Percentiles rank a stretch among this genome's conserved stretches.
These are phyloP conservation scores for Calonectria pseudoreteaudii DNA, from an alignment of 2,329 filamentous ascomycete species.

Conservation along the genomic window DNA sequence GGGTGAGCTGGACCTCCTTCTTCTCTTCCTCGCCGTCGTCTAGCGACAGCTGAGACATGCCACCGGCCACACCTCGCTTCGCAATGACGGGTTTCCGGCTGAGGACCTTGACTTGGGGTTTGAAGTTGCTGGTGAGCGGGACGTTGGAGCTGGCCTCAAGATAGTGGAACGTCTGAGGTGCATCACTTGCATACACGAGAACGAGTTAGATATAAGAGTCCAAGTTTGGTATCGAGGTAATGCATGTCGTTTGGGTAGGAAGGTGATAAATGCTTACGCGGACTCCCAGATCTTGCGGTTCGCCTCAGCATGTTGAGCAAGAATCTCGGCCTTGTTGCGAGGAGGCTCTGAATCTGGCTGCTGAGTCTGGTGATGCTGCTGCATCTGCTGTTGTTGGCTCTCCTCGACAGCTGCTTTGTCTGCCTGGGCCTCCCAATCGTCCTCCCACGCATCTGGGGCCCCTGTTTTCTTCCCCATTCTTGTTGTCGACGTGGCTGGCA, in stretches of 20 bases:
- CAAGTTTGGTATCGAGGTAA: neutral
- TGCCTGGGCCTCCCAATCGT: slow-evolving; percentile 87
- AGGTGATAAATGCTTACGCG: slow-evolving; percentile 68
- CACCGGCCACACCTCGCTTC: slow-evolving; percentile 66
- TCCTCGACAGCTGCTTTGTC: slow-evolving; percentile 64
- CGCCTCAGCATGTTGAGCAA: slow-evolving; percentile 83
- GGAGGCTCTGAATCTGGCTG: slow-evolving; percentile 51
- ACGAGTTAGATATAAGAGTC: slow-evolving; percentile 18
- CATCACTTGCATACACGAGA: slow-evolving; percentile 67
- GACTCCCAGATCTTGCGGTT: slow-evolving; percentile 91
- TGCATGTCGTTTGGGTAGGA: neutral
- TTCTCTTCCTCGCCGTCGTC: slow-evolving; percentile 69
- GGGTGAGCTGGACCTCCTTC: slow-evolving; percentile 72
- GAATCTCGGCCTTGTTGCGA: slow-evolving; percentile 79
- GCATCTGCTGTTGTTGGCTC: slow-evolving; percentile 35
- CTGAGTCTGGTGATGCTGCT: slow-evolving; percentile 28
- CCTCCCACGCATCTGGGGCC: slow-evolving; percentile 85
- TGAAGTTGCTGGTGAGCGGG: slow-evolving; percentile 76
- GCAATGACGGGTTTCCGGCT: slow-evolving; percentile 81
- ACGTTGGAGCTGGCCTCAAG: slow-evolving; percentile 73
- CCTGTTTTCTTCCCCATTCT: slow-evolving; percentile 59
- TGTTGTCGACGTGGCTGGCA: slow-evolving; percentile 36
- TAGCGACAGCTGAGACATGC: slow-evolving; percentile 58
- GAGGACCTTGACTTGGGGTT: slow-evolving; percentile 85
- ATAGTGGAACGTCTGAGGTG: slow-evolving; percentile 80